Base-by-base conservation (phyloP, 2,329 filamentous ascomycete genomes). In the Aspergillus pseudonomiae region DNA sequence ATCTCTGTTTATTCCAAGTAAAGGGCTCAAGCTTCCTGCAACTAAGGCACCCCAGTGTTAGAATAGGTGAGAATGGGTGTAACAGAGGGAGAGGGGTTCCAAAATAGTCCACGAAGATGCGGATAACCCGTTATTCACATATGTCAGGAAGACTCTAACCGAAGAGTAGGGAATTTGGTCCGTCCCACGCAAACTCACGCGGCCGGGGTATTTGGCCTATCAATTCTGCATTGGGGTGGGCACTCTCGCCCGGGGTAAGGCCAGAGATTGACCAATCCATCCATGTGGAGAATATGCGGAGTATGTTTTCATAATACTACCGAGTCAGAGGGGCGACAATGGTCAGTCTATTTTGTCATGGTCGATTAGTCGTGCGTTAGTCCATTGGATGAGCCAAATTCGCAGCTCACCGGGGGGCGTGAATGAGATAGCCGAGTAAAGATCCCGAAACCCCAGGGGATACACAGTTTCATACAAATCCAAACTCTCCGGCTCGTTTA, bases 201-300 rank as follows among this genome's bases (percentile, higher is more conserved):
- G 46, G 16, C 36, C 24, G 39, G 39, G 48, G 56, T 21, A 24
- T 21, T 36, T 28, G 16, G 56, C 56, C 61, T 62, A 62, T 62
- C 61, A 59, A 50, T 39, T 41, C 52, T 55, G 6, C 34, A 61
- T 50, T 21, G 53, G 54, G 54, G 58, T 24, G 21, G 43, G 50
- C 28, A 34, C 39, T 39, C 46, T 46, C 53, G 48, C 53, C 61
- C 60, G 61, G 68, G 65, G 64, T 61, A 63, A 57, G 56, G 43
- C 55, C 64, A 68, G 65, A 59, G 21, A 63, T 26, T 62, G 21
- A 68, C 65, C 66, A 63, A 64, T 68, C 63, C 41, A 63, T 68
- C 63, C 36, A 16, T 55, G 64, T 67, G 65, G 67, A 68, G 71
- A 67, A 63, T 63, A 67, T 68, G 69, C 69, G 70, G 70, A 71